phyloP scores from a whole-genome alignment of 2,329 filamentous ascomycete species.

The Cercospora beticola region DNA sequence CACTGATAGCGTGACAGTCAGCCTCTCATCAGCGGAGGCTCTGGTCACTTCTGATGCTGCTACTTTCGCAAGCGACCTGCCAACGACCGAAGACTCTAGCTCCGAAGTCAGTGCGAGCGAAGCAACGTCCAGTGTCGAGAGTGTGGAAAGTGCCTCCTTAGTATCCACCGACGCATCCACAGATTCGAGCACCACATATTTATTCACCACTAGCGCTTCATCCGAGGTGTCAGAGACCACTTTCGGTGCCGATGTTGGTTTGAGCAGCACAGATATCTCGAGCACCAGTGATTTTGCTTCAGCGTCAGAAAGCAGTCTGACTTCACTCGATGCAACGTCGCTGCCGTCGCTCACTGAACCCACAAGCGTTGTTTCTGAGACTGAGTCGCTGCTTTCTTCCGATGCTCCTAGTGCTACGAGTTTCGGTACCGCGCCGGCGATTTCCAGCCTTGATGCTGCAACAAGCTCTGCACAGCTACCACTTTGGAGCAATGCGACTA shows the following conservation, averaged over 20 bases:
- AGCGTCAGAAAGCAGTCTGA: not conserved
- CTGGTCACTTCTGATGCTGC: not conserved
- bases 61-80: not conserved
- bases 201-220: not conserved
- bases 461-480: not conserved
- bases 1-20: not conserved
- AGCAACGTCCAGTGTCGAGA: not conserved
- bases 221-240: not conserved
- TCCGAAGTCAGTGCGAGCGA: not conserved
- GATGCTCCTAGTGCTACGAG: not conserved
- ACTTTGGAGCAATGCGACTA: not conserved
- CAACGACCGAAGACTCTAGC: not conserved
- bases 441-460: not conserved
- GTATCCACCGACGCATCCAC: not conserved
- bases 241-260: not conserved
- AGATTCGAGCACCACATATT: not conserved
- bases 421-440: not conserved
- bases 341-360: not conserved
- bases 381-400: not conserved
- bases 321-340: not conserved
- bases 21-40: not conserved
- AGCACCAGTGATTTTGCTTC: not conserved
- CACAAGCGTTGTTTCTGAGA: not conserved
- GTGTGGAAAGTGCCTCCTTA: not conserved
- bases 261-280: not conserved